These are phyloP conservation scores for Viridothelium virens DNA, from an alignment of 495 filamentous ascomycete genomes.

Conservation along the genomic window DNA sequence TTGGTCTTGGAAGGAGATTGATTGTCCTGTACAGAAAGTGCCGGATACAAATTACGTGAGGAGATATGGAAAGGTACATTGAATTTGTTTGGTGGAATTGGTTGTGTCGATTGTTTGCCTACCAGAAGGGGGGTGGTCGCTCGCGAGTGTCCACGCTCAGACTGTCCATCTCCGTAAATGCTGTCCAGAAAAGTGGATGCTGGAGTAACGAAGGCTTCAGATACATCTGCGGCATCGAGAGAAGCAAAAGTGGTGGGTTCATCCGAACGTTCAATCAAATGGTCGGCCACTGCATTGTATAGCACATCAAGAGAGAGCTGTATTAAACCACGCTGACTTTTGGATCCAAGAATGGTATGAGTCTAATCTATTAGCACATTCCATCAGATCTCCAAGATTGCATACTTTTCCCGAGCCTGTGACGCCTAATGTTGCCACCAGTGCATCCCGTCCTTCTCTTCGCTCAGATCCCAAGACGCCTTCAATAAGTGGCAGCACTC, in stretches of 20 bases:
- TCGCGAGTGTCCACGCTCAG: slow-evolving; percentile 55
- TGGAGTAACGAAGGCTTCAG: slow-evolving; percentile 73
- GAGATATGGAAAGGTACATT: slow-evolving; percentile 2
- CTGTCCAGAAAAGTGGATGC: slow-evolving; percentile 72
- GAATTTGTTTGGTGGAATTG: slow-evolving; percentile 5
- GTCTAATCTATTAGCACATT: slow-evolving; percentile 48
- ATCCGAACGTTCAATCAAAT: slow-evolving; percentile 52
- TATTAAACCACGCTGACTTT: slow-evolving; percentile 75
- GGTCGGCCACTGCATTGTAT: slow-evolving; percentile 65
- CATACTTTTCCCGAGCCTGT: slow-evolving; percentile 92
- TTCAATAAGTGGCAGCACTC: slow-evolving; percentile 65
- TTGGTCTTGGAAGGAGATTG: not conserved
- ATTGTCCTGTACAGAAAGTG: not conserved
- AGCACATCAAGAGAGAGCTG: slow-evolving; percentile 87
- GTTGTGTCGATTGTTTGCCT: slow-evolving; percentile 42
- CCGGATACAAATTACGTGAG: slow-evolving; percentile 5
- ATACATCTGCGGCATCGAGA: slow-evolving; percentile 65
- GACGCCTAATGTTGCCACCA: slow-evolving; percentile 87
- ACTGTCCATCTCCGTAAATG: slow-evolving; percentile 60
- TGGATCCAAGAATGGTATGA: slow-evolving; percentile 92
- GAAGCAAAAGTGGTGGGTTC: slow-evolving; percentile 58
- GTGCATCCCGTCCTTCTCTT: slow-evolving; percentile 74
- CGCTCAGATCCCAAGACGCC: slow-evolving; percentile 62
- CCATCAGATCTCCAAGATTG: not conserved
- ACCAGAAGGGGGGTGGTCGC: slow-evolving; percentile 76